Evolutionary conservation across 495 filamentous ascomycete species (phyloP).

Genomic region (Tuber indicum): DNA sequence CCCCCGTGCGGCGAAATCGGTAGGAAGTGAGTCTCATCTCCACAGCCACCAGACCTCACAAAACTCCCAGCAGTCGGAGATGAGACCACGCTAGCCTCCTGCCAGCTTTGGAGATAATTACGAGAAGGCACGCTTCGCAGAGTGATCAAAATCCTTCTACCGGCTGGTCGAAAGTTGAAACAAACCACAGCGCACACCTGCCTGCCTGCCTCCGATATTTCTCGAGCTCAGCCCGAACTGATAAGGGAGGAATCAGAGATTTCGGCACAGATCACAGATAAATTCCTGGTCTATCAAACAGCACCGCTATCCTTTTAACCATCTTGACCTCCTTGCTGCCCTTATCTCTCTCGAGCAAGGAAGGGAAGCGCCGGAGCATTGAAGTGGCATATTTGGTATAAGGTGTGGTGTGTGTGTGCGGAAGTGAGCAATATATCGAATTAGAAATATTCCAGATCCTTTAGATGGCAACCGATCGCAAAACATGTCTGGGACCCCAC

Average conservation of each 20-base stretch:
- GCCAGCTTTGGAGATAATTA: not conserved
- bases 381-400: not conserved
- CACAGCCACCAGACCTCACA: not conserved
- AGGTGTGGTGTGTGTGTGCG: not conserved
- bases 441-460: conserved; percentile 5
- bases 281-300: not conserved
- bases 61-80: not conserved
- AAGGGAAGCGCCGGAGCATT: not conserved
- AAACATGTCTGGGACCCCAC: not conserved
- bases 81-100: not conserved
- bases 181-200: conserved; percentile 1
- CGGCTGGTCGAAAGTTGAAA: not conserved
- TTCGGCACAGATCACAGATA: conserved; percentile 3
- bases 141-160: not conserved
- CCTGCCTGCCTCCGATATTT: conserved; percentile 2
- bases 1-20: not conserved
- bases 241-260: conserved; percentile 4
- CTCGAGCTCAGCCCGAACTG: conserved; percentile 1
- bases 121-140: not conserved
- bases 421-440: conserved; percentile 4
- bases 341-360: not conserved
- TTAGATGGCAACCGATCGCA: conserved; percentile 1
- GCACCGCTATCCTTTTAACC: not conserved
- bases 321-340: not conserved
- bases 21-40: not conserved